Percentiles rank a stretch among this genome's conserved stretches.
These are phyloP conservation scores for Suillus cothurnatus DNA, from an alignment of 768 basidiomycete species.

Conservation along the genomic window DNA sequence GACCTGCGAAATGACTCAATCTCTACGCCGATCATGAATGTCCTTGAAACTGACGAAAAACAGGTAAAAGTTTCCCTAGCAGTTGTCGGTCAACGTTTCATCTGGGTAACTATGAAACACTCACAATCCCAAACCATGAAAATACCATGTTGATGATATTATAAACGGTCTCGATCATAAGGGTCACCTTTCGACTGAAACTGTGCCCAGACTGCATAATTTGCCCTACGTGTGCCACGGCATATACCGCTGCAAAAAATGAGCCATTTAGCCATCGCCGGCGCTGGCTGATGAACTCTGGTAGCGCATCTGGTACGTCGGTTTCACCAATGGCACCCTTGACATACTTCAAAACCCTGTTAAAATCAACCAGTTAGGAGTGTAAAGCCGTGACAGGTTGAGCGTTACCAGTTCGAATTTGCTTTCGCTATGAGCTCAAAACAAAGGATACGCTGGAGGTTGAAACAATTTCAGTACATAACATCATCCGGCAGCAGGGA, in stretches of 20 bases:
- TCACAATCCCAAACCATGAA: constrained; percentile 90
- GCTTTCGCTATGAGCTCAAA: constrained; percentile 79
- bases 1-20: constrained; percentile 46
- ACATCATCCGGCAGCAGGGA: neutral
- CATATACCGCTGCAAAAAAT: constrained; percentile 94
- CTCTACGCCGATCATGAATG: neutral
- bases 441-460: constrained; percentile 73
- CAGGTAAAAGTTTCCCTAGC: constrained; percentile 90
- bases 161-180: constrained; percentile 84
- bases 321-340: constrained; percentile 92
- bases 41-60: constrained; percentile 73
- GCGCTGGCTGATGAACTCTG: constrained; percentile 93
- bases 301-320: constrained; percentile 89
- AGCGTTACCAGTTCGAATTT: constrained; percentile 71
- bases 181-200: constrained; percentile 63
- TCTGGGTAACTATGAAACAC: constrained; percentile 27
- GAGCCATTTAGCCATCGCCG: constrained; percentile 91
- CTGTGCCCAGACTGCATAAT: constrained; percentile 59
- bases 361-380: constrained; percentile 17
- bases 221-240: constrained; percentile 69
- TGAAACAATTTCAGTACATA: constrained; percentile 16
- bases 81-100: constrained; percentile 3
- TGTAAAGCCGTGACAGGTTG: constrained; percentile 10
- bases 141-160: constrained; percentile 87
- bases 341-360: constrained; percentile 95